phyloP scores from a whole-genome alignment of 169 alveolate species.

The Plasmodium sp. region DNA sequence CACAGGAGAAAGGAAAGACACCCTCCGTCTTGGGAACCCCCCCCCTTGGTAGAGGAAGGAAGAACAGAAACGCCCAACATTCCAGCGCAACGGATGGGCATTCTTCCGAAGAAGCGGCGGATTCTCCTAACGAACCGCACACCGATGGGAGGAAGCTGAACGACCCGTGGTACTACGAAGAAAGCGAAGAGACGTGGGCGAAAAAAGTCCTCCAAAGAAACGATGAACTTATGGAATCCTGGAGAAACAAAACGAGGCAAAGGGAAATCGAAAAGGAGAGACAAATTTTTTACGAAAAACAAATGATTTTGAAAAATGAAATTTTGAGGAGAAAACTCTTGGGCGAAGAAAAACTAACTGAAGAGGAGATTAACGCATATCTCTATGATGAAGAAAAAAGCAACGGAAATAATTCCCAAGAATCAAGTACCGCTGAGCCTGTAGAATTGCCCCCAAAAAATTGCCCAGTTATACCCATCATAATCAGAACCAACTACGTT shows the following conservation, averaged over 20 bases:
- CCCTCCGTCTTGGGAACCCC: not conserved
- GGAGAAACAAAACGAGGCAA: constrained; percentile 77
- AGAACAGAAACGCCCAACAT: constrained; percentile 6
- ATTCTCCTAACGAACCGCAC: constrained; percentile 23
- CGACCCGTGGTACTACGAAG: constrained; percentile 47
- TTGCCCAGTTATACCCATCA: constrained; percentile 81
- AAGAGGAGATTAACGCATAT: constrained; percentile 78
- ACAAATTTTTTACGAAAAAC: constrained; percentile 67
- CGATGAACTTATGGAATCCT: constrained; percentile 78
- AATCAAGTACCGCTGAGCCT: not conserved
- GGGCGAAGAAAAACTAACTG: constrained; percentile 72
- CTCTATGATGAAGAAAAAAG: constrained; percentile 59
- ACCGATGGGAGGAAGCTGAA: constrained; percentile 32
- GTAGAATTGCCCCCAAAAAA: constrained; percentile 49
- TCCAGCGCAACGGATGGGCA: not conserved
- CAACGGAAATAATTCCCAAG: not conserved
- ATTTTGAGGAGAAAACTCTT: constrained; percentile 51
- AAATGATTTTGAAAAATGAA: constrained; percentile 61
- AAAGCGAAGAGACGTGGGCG: constrained; percentile 79
- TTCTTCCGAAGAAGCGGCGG: not conserved
- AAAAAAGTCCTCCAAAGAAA: constrained; percentile 77
- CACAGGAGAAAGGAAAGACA: not conserved
- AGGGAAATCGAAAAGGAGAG: constrained; percentile 74
- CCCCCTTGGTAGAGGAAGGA: constrained; percentile 9
- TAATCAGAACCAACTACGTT: constrained; percentile 85